Evolutionary conservation across 2,329 filamentous ascomycete species (phyloP), one percentile per base, ranked within the genome.

Genomic region (Verticillium tricorpus): DNA sequence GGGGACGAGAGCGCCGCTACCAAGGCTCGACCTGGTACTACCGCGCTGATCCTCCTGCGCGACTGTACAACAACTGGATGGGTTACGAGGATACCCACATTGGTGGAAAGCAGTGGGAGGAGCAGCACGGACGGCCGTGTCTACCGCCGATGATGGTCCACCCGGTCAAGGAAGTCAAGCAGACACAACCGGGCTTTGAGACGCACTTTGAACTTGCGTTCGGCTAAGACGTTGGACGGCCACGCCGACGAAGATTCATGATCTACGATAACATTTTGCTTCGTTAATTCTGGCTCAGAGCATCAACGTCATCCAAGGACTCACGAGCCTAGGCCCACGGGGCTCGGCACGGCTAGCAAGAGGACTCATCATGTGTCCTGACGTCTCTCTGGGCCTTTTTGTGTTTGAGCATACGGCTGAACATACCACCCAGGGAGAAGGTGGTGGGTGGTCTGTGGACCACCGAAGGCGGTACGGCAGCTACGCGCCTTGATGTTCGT

Each of bases 41-140:
- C 72, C 79, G 84, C 37, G 83, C 85, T 2, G 77, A 78, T 57
- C 82, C 84, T 8, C 84, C 85, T 1, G 82, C 82, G 68, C 77
- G 84, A 52, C 69, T 88, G 50, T 88, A 84, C 72, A 85, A 86
- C 75, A 87, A 87, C 73, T 86, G 84, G 79, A 80, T 87, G 76
- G 85, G 85, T 22, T 86, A 82, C 73, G 76, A 80, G 63, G 84
- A 87, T 67, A 82, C 78, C 14, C 78, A 72, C 14, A 74, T 85
- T 25, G 85, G 85, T 19, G 85, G 85, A 2, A 65, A 73, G 45
- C 74, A 79, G 56, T 88, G 85, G 85, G 85, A 88, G 69, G 74
- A 78, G 63, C 69, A 72, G 34, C 74, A 87, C 67, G 85, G 85
- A 17, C 79, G 85, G 34, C 76, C 82, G 9, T 88, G 85, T 68